Evolutionary conservation across 345 rosid genomes (phyloP).

Genomic region (Dipteronia sinensis): DNA sequence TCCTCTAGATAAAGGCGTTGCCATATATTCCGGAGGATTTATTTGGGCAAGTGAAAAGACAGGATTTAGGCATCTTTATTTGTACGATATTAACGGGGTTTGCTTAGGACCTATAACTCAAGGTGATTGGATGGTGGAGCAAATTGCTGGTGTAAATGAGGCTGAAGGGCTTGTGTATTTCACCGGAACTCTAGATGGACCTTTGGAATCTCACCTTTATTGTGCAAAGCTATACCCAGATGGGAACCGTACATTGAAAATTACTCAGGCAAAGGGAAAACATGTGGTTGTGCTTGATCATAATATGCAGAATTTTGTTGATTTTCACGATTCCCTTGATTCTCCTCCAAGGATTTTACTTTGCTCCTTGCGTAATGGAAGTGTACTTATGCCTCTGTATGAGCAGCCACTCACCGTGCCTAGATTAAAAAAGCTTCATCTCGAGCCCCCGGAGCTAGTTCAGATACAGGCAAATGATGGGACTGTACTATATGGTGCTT

Average conservation of each 20-base stretch:
- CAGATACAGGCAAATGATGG: slow-evolving; percentile 76
- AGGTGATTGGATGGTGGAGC: slow-evolving; percentile 97
- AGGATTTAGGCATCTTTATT: slow-evolving; percentile 87
- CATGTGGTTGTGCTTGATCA: slow-evolving; percentile 82
- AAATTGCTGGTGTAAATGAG: slow-evolving; percentile 83
- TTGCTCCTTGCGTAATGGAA: slow-evolving; percentile 71
- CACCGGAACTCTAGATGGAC: slow-evolving; percentile 83
- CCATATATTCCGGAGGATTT: slow-evolving; percentile 69
- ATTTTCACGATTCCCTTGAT: slow-evolving; percentile 80
- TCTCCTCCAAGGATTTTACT: slow-evolving; percentile 68
- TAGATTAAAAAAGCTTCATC: slow-evolving; percentile 53
- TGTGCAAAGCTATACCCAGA: slow-evolving; percentile 49
- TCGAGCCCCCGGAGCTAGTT: slow-evolving; percentile 78
- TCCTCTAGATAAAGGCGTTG: slow-evolving; percentile 64
- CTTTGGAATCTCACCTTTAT: slow-evolving; percentile 77
- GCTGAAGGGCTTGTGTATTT: slow-evolving; percentile 63
- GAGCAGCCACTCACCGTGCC: slow-evolving; percentile 65
- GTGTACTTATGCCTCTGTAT: slow-evolving; percentile 56
- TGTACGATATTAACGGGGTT: slow-evolving; percentile 68
- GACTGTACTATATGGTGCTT: slow-evolving; percentile 66
- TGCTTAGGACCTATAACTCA: slow-evolving; percentile 78
- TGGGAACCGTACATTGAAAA: slow-evolving; percentile 42
- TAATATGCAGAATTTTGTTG: slow-evolving; percentile 79
- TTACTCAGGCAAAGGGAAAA: slow-evolving; percentile 86
- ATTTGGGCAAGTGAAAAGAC: slow-evolving; percentile 96